Evolutionary conservation across 2,329 filamentous ascomycete genomes (phyloP), one percentile per base, ranked within the genome.

Genomic region (Lachnellula cervina): DNA sequence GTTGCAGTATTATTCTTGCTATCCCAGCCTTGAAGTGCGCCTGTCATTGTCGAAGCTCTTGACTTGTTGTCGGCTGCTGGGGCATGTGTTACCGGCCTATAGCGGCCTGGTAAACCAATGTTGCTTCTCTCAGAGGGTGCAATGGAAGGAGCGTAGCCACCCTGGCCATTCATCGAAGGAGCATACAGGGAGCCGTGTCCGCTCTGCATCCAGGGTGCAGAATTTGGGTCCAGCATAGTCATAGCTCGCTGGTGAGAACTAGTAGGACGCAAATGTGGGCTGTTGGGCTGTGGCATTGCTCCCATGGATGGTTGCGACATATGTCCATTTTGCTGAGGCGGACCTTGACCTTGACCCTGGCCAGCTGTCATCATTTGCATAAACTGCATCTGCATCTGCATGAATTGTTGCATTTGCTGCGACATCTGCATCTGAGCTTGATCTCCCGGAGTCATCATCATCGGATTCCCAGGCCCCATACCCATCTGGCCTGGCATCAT

Each of bases 41-140:
- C 66, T n/a, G 64, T 67, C 64, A 70, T 64, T 56, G 63, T 62
- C 23, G 67, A 58, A 40, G 69, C 59, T 59, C 67, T 46, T 34
- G 66, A 69, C 61, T 64, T 71, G 64, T 60, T 71, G 62, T 66
- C 60, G 9, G 54, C 42, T 3, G 71, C 68, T 7, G 76, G 77
- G 53, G 80, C 76, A 43, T 87, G 86, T 0, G 89, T 91, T 0
- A 97, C 93, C 1, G 94, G 91, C 46, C 94, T 83, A 73, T 99
- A 99, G 45, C 94, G 85, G 34, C 90, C 87, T 8, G 94, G 91
- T 51, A 96, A 80, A 16, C 94, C 94, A 59, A 97, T 77, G 70
- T 95, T 97, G 77, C 92, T 97, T 59, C 94, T 87, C 74, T 97
- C 94, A 5, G 90, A 96, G 1, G 94, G 94, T 2, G 94, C 93